These are phyloP conservation scores for Stachybotrys elegans DNA, from an alignment of 2,329 filamentous ascomycete genomes.

Conservation along the genomic window DNA sequence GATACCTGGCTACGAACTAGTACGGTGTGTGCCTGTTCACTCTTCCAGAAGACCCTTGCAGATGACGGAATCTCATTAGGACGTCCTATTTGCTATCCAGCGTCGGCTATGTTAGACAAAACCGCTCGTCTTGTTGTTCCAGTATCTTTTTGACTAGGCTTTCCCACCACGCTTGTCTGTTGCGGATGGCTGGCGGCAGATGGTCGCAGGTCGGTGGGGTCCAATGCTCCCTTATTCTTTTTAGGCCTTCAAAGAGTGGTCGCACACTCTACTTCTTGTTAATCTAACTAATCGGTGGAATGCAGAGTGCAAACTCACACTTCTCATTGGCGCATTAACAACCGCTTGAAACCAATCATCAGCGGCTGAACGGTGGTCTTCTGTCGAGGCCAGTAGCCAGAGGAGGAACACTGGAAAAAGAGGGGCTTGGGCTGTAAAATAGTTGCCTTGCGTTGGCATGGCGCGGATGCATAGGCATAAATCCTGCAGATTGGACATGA, in stretches of 20 bases:
- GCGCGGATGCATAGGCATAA: conserved; percentile 31
- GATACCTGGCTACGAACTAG: no score
- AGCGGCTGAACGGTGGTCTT: conserved; percentile 22
- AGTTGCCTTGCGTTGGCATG: conserved; percentile 34
- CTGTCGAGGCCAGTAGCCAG: conserved; percentile 26
- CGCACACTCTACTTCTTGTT: conserved; percentile 29
- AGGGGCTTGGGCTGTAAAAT: conserved; percentile 37
- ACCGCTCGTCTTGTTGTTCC: conserved; percentile 25
- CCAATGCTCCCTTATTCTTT: conserved; percentile 25
- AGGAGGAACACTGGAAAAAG: conserved; percentile 36
- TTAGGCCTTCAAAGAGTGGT: conserved; percentile 27
- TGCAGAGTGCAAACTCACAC: conserved; percentile 25
- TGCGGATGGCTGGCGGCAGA: conserved; percentile 14
- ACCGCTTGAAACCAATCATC: conserved; percentile 31
- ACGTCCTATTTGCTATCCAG: no score
- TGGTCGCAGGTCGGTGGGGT: conserved; percentile 13
- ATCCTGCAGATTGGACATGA: conserved; percentile 24
- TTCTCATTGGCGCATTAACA: conserved; percentile 29
- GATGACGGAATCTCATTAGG: no score
- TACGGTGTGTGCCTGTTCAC: no score
- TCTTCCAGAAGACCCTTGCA: no score
- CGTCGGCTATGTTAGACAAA: conserved; percentile 36
- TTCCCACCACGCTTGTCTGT: conserved; percentile 35
- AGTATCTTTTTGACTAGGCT: conserved; percentile 26
- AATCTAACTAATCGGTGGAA: conserved; percentile 7